phyloP scores from a whole-genome alignment of 2,329 filamentous ascomycete species.

The Sclerotinia glacialis region DNA sequence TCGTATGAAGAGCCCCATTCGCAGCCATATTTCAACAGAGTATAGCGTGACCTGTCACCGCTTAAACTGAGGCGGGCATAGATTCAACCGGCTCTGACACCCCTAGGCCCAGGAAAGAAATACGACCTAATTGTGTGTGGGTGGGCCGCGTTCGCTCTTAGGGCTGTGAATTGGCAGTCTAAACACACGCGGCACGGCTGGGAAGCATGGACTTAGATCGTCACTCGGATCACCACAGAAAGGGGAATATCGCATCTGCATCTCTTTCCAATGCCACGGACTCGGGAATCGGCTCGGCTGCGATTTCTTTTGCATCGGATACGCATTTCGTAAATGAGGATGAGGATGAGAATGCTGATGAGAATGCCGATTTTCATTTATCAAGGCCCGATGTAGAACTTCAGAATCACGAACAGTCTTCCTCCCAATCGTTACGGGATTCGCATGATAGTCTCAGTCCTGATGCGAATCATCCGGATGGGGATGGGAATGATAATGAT shows the following conservation, averaged over 20 bases:
- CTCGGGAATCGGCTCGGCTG: background rate
- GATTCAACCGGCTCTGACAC: background rate
- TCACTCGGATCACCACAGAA: background rate
- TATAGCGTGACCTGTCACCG: constrained; percentile 10
- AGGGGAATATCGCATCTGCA: background rate
- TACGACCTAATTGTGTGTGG: background rate
- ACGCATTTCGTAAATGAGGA: background rate
- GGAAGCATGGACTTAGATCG: constrained; percentile 13
- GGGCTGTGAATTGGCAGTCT: background rate
- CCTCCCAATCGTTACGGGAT: constrained; percentile 2
- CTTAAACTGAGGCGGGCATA: background rate
- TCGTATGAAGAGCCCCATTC: background rate
- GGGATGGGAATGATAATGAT: background rate
- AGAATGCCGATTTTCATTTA: background rate
- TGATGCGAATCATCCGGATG: background rate
- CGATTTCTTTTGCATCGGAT: background rate
- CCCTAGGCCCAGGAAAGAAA: background rate
- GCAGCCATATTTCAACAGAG: background rate
- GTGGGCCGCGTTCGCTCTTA: constrained; percentile 14
- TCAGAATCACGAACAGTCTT: background rate
- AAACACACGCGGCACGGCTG: constrained; percentile 8
- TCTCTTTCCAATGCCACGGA: background rate
- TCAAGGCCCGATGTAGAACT: background rate
- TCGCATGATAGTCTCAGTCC: constrained; percentile 6
- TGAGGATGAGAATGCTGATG: background rate